Evolutionary conservation across 2,329 filamentous ascomycete species (phyloP).

Genomic region (Trichoderma aggressivum): DNA sequence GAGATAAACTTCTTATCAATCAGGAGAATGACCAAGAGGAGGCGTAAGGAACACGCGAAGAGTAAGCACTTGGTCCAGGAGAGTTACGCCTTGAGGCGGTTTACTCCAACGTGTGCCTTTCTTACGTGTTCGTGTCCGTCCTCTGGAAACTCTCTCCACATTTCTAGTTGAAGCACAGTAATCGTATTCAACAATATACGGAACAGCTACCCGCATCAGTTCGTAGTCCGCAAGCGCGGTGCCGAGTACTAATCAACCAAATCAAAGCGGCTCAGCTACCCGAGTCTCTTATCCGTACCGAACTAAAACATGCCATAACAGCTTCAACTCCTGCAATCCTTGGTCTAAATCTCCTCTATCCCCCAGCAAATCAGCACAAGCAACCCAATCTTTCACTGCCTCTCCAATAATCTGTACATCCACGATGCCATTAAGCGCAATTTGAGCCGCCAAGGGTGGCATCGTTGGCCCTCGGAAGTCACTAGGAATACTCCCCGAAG

Average conservation of each 20-base stretch:
- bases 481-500: slow-evolving; percentile 5
- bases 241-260: background rate
- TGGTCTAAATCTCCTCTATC: slow-evolving; percentile 14
- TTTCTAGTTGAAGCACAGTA: background rate
- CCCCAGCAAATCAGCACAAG: background rate
- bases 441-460: slow-evolving; percentile 19
- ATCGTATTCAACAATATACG: background rate
- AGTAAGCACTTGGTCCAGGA: background rate
- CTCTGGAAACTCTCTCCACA: background rate
- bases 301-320: slow-evolving; percentile 22
- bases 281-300: slow-evolving; percentile 1
- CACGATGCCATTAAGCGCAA: slow-evolving; percentile 15
- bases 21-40: background rate
- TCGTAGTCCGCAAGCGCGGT: background rate
- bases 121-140: background rate
- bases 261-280: background rate
- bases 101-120: background rate
- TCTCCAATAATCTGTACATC: slow-evolving; percentile 5
- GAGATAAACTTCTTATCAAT: background rate
- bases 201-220: background rate
- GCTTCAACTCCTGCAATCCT: slow-evolving; percentile 18
- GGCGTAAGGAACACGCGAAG: background rate
- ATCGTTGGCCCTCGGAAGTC: slow-evolving; percentile 24
- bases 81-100: background rate
- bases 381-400: background rate